Percentiles rank a stretch among this genome's conserved stretches.
These are phyloP conservation scores for Arthrobotrys entomopaga DNA, from an alignment of 2,329 filamentous ascomycete genomes.

Conservation along the genomic window DNA sequence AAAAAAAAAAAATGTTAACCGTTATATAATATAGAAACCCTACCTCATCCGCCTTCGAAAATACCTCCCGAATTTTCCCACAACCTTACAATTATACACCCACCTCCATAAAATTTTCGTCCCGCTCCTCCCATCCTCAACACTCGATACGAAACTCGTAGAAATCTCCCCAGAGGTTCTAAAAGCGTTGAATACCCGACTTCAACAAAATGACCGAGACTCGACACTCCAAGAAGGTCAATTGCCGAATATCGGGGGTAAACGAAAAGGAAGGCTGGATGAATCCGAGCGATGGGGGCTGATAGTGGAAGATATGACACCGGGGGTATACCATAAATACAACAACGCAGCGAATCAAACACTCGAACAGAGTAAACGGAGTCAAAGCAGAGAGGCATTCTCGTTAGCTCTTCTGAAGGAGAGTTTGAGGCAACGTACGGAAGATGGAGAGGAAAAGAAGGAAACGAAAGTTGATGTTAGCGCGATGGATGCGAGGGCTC, in stretches of 20 bases:
- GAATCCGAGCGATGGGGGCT: conserved; percentile 58
- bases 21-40: conserved; percentile 41
- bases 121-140: conserved; percentile 56
- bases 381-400: conserved; percentile 12
- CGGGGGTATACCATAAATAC: conserved; percentile 50
- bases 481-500: conserved; percentile 51
- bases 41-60: conserved; percentile 59
- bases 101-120: conserved; percentile 57
- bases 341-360: conserved; percentile 5
- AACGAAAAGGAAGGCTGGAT: conserved; percentile 55
- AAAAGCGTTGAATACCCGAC: conserved; percentile 54
- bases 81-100: conserved; percentile 57
- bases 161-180: conserved; percentile 55
- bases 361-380: conserved; percentile 13
- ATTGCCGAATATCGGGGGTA: conserved; percentile 18
- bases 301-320: conserved; percentile 59
- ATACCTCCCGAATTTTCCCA: conserved; percentile 57
- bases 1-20: background rate
- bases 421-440: conserved; percentile 10
- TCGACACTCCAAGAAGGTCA: conserved; percentile 17
- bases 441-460: background rate
- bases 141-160: conserved; percentile 57
- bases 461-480: background rate
- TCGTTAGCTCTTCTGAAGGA: conserved; percentile 36
- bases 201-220: conserved; percentile 49